phyloP scores from a whole-genome alignment of 2,329 filamentous ascomycete genomes.

The Xenoacremonium recifei region DNA sequence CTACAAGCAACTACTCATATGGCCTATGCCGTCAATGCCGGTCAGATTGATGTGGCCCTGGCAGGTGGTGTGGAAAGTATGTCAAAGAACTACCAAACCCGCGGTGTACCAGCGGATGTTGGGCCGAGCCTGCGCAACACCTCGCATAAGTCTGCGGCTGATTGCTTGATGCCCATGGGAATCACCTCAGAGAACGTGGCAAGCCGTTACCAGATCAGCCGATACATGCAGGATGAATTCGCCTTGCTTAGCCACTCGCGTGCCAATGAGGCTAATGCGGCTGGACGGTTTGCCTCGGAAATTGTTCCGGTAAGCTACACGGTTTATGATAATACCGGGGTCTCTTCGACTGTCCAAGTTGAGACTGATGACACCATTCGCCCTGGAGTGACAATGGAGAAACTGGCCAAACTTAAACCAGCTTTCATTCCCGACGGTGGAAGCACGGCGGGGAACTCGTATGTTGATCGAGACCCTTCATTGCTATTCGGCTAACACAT shows the following conservation, averaged over 20 bases:
- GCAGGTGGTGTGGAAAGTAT: slow-evolving; percentile 94
- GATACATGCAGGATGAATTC: slow-evolving; percentile 78
- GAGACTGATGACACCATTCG: slow-evolving; percentile 62
- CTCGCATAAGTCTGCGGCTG: slow-evolving; percentile 64
- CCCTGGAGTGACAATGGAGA: slow-evolving; percentile 47
- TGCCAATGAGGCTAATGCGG: slow-evolving; percentile 65
- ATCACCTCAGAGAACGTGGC: slow-evolving; percentile 90
- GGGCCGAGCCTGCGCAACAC: slow-evolving; percentile 70
- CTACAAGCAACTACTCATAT: slow-evolving; percentile 75
- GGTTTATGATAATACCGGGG: slow-evolving; percentile 14
- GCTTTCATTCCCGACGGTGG: slow-evolving; percentile 73
- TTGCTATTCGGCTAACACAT: background rate
- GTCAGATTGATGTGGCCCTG: slow-evolving; percentile 69
- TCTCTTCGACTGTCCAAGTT: slow-evolving; percentile 62
- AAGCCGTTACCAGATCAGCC: slow-evolving; percentile 65
- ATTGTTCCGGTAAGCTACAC: slow-evolving; percentile 64
- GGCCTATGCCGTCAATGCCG: slow-evolving; percentile 70
- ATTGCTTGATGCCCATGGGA: slow-evolving; percentile 94
- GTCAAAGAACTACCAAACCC: slow-evolving; percentile 80
- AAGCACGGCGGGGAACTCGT: slow-evolving; percentile 79
- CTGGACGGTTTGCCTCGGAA: slow-evolving; percentile 71
- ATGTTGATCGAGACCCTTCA: no score
- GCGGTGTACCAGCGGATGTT: slow-evolving; percentile 75
- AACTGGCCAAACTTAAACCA: slow-evolving; percentile 75
- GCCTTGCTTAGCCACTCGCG: slow-evolving; percentile 70